phyloP scores from a whole-genome alignment of 352 stramenopile genomes.

The Phytopythium vexans region DNA sequence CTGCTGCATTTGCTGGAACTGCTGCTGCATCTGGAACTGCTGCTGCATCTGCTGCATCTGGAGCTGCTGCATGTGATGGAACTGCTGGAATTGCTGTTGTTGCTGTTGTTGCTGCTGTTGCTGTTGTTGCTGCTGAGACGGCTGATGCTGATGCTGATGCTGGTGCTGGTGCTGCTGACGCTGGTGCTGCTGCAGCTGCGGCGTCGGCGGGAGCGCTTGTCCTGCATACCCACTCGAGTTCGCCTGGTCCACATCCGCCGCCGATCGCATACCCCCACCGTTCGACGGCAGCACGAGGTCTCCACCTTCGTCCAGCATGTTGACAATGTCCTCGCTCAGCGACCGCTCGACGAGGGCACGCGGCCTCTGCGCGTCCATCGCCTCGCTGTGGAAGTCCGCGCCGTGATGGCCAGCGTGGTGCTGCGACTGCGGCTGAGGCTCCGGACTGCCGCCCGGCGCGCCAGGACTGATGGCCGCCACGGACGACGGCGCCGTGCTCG shows the following conservation, averaged over 20 bases:
- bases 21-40: constrained; percentile 13
- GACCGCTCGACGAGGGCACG: constrained; percentile 46
- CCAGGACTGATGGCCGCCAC: constrained; percentile 13
- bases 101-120: constrained; percentile 11
- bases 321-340: constrained; percentile 77
- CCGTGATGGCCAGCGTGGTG: constrained; percentile 13
- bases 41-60: constrained; percentile 15
- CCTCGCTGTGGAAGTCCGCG: constrained; percentile 3
- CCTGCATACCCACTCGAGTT: no score
- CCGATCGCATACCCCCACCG: background rate
- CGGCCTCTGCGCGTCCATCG: constrained; percentile 16
- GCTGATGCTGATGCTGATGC: constrained; percentile 3
- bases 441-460: constrained; percentile 6
- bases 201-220: background rate
- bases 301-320: constrained; percentile 58
- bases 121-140: constrained; percentile 11
- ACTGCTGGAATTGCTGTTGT: constrained; percentile 23
- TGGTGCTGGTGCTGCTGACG: constrained; percentile 19
- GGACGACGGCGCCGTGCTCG: constrained; percentile 23
- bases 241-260: no score
- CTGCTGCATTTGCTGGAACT: constrained; percentile 19
- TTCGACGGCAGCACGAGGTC: constrained; percentile 21
- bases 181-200: constrained; percentile 13
- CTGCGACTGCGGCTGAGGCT: constrained; percentile 13
- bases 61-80: constrained; percentile 16